phyloP scores from a whole-genome alignment of 2,329 filamentous ascomycete genomes.

The Ophiostoma fasciatum region DNA sequence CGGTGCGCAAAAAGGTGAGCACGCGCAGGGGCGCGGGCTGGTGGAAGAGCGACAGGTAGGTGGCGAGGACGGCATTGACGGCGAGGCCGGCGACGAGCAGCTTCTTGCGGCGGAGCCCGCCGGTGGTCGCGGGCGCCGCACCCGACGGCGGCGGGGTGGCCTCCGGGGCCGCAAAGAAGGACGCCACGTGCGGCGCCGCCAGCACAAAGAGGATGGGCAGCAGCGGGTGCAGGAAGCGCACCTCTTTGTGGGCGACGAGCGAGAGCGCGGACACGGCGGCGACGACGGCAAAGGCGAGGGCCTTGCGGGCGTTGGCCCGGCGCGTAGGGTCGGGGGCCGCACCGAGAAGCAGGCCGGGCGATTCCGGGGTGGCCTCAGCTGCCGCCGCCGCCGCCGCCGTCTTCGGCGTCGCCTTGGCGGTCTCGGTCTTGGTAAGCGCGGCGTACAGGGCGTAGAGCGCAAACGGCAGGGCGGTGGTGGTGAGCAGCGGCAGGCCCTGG shows the following conservation, averaged over 20 bases:
- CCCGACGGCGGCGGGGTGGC: not conserved
- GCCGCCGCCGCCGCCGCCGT: not conserved
- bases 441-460: slow-evolving; percentile 48
- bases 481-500: slow-evolving; percentile 75
- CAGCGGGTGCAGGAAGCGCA: slow-evolving; percentile 90
- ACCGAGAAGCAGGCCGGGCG: too few relatives aligned
- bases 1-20: slow-evolving; percentile 56
- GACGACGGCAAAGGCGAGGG: slow-evolving; percentile 43
- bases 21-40: slow-evolving; percentile 67
- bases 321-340: slow-evolving; percentile 19
- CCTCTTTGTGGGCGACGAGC: slow-evolving; percentile 84
- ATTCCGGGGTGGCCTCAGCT: slow-evolving; percentile 17
- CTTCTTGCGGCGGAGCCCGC: slow-evolving; percentile 32
- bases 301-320: slow-evolving; percentile 31
- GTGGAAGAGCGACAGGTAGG: slow-evolving; percentile 65
- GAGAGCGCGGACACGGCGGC: slow-evolving; percentile 52
- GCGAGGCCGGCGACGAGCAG: slow-evolving; percentile 44
- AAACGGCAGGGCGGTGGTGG: slow-evolving; percentile 74
- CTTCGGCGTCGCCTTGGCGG: slow-evolving; percentile 14
- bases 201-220: slow-evolving; percentile 76
- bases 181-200: slow-evolving; percentile 49
- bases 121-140: slow-evolving; percentile 7
- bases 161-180: slow-evolving; percentile 42
- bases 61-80: slow-evolving; percentile 55
- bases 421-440: slow-evolving; percentile 13